Percentiles rank a stretch among this genome's conserved stretches.
Evolutionary conservation across 2,329 filamentous ascomycete species (phyloP).

Genomic region (Clarireedia monteithiana): DNA sequence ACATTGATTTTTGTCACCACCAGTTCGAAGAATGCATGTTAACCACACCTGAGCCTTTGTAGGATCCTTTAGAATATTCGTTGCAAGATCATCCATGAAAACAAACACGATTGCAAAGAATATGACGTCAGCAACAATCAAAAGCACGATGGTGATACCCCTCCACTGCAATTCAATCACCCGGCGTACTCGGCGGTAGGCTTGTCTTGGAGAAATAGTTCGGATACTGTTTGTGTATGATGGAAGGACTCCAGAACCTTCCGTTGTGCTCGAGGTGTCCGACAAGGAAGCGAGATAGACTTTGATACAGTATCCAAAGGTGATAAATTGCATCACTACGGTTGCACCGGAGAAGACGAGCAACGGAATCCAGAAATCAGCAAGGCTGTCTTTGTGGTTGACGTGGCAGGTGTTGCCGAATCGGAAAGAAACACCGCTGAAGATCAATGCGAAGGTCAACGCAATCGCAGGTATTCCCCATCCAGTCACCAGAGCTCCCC

Average conservation of each 20-base stretch:
- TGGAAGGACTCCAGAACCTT: conserved; percentile 59
- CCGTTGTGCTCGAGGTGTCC: conserved; percentile 63
- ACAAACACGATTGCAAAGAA: conserved; percentile 93
- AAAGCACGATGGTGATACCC: conserved; percentile 79
- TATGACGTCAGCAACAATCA: conserved; percentile 85
- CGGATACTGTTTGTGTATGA: conserved; percentile 69
- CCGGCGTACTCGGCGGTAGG: conserved; percentile 77
- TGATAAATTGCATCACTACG: conserved; percentile 73
- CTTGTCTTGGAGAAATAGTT: conserved; percentile 70
- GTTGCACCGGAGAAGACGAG: conserved; percentile 70
- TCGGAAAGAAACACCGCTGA: conserved; percentile 90
- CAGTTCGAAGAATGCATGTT: conserved; percentile 53
- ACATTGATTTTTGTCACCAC: conserved; percentile 60
- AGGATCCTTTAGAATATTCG: conserved; percentile 26
- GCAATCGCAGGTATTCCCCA: conserved; percentile 78
- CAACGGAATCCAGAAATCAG: conserved; percentile 85
- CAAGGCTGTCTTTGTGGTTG: conserved; percentile 77
- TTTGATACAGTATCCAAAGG: conserved; percentile 88
- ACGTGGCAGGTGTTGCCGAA: conserved; percentile 90
- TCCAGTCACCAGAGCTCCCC: conserved; percentile 68
- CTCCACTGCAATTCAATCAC: conserved; percentile 92
- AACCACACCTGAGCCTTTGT: conserved; percentile 58
- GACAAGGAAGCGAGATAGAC: conserved; percentile 82
- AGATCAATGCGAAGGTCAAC: conserved; percentile 65
- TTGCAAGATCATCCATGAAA: conserved; percentile 63